Evolutionary conservation across 805 yeast species (phyloP).

Genomic region (Candida tammaniensis): DNA sequence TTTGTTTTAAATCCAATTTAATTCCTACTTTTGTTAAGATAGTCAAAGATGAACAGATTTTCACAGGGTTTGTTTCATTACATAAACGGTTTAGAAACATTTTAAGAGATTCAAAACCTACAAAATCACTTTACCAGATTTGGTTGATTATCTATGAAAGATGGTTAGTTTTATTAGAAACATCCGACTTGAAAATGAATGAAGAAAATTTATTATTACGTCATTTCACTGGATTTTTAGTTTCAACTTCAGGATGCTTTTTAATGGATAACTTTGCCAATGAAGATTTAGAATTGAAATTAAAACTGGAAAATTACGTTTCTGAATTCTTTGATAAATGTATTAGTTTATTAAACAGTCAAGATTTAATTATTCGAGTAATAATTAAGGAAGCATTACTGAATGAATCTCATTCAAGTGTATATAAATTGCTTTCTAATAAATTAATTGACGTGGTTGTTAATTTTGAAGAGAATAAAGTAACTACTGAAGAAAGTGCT

Average conservation of each 20-base stretch:
- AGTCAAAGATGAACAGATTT: conserved; percentile 51
- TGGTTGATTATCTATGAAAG: conserved; percentile 49
- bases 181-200: conserved; percentile 18
- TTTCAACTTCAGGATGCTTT: conserved; percentile 67
- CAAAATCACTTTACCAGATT: conserved; percentile 30
- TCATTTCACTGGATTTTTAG: conserved; percentile 70
- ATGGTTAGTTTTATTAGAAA: conserved; percentile 39
- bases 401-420: conserved; percentile 59
- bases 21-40: conserved; percentile 32
- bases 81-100: conserved; percentile 59
- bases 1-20: conserved; percentile 17
- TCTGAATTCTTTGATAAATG: conserved; percentile 52
- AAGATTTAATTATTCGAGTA: conserved; percentile 58
- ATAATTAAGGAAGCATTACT: conserved; percentile 70
- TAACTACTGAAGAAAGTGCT: conserved; percentile 26
- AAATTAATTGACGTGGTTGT: conserved; percentile 40
- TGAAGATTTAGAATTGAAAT: conserved; percentile 21
- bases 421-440: conserved; percentile 47
- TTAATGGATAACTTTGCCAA: conserved; percentile 29
- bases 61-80: conserved; percentile 71
- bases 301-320: conserved; percentile 33
- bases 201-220: conserved; percentile 51
- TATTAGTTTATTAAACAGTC: conserved; percentile 45
- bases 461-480: conserved; percentile 26
- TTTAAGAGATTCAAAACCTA: conserved; percentile 24